Evolutionary conservation across 164 flowering plant genomes (phyloP), one percentile per base, ranked within the genome.

Genomic region (Brasenia schreberi): DNA sequence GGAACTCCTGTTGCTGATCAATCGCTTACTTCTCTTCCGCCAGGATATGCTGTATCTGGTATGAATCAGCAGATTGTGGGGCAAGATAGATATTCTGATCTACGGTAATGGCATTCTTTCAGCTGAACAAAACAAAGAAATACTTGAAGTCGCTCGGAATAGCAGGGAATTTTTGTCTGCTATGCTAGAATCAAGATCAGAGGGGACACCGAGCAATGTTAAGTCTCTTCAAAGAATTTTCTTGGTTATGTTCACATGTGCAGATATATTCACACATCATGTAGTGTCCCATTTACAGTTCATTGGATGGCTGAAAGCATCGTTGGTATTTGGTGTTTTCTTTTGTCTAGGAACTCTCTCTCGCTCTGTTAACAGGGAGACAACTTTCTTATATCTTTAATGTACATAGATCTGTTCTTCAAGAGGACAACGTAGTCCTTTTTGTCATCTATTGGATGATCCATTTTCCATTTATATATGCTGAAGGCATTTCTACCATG

Each of bases 81-180:
- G 66, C 70, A 68, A n/a, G n/a, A n/a, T n/a, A 49, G 61, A 64
- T 27, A 59, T 65, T 44, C 49, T 76, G 66, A 61, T 73, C 18
- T 70, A 72, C 66, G 74, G 67, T 64, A 74, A 69, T 68, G 79
- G 74, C 60, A 69, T 60, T 56, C 71, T 79, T 58, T 80, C 94
- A 3, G 67, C 58, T 59, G 89, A 87, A 73, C 87, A 84, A 69
- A 89, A 80, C 80, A 87, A 81, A 70, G 89, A 87, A 69, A 72
- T 80, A 71, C 79, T 92, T 56, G 81, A 71, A 14, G 70, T 81
- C 12, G 80, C 94, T 66, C 78, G 89, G 39, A 92, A 89, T 72
- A 86, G 86, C 71, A 81, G 83, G 52, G 96, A 92, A 58, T 67
- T 92, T 63, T 84, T 92, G 62, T 84, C 89, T 44, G 82, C 87